Conservation (phyloP, 345 rosid genomes). For the Rhizophora mangle region DNA sequence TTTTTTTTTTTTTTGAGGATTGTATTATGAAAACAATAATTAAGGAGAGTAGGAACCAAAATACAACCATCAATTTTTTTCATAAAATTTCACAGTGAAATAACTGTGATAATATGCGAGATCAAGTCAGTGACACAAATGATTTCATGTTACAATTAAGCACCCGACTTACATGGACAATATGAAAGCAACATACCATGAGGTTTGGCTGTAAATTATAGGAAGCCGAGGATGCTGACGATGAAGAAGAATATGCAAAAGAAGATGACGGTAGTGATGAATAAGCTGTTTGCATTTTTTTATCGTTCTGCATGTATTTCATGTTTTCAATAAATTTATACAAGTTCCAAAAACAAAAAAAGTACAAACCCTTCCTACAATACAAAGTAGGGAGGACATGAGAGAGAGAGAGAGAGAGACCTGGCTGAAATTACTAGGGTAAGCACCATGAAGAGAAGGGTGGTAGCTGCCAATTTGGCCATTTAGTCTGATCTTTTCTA, state of each 20-base stretch:
- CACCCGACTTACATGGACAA: neutral
- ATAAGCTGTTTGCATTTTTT: constrained; percentile 56
- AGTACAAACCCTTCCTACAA: neutral
- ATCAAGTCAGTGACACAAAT: neutral
- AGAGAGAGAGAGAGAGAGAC: constrained; percentile 25
- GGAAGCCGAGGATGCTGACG: constrained; percentile 54
- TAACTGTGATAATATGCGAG: too few species aligned
- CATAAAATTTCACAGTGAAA: too few species aligned
- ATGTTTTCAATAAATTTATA: too few species aligned
- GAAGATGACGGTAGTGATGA: constrained; percentile 57
- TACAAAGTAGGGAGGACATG: neutral
- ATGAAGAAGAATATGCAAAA: constrained; percentile 48
- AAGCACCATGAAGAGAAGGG: constrained; percentile 40
- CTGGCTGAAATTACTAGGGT: constrained; percentile 58
- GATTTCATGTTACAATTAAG: neutral
- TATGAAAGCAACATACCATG: constrained; percentile 42
- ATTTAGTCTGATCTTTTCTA: constrained; percentile 84
- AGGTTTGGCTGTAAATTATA: constrained; percentile 54
- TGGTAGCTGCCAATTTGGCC: constrained; percentile 42
- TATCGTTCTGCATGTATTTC: constrained; percentile 62
- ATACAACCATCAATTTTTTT: too few species aligned
- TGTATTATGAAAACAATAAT: too few species aligned
- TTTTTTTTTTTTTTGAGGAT: too few species aligned
- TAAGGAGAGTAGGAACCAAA: too few species aligned
- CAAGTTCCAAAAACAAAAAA: neutral